Conservation (phyloP, 805 yeast species). For the Saccharomyces jurei region DNA sequence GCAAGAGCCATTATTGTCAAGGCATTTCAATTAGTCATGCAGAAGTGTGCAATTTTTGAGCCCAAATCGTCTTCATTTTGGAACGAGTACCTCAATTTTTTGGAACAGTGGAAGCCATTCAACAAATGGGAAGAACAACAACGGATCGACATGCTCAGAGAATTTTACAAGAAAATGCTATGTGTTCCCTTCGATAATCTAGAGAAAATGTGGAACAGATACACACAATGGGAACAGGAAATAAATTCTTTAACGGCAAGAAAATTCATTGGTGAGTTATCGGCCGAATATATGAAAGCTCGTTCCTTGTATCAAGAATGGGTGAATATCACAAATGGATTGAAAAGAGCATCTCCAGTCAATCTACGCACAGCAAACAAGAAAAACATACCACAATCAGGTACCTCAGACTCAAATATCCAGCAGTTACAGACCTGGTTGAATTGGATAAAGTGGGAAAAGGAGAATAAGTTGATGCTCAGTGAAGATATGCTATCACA, state of each 20-base stretch:
- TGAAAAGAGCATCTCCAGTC: constrained; percentile 35
- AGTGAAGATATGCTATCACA: constrained; percentile 41
- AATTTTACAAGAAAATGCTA: constrained; percentile 59
- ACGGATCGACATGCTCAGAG: constrained; percentile 66
- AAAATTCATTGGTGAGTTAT: constrained; percentile 72
- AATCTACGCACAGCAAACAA: constrained; percentile 20
- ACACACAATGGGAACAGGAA: constrained; percentile 77
- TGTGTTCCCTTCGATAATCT: constrained; percentile 69
- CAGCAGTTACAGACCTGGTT: constrained; percentile 50
- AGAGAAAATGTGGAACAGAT: constrained; percentile 73
- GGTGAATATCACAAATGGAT: constrained; percentile 45
- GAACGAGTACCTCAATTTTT: constrained; percentile 74
- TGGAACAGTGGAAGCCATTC: constrained; percentile 69
- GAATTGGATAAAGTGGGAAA: constrained; percentile 76
- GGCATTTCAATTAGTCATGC: constrained; percentile 78
- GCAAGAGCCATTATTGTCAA: constrained; percentile 66
- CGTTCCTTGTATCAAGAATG: constrained; percentile 70
- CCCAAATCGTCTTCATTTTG: constrained; percentile 63
- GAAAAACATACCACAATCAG: constrained; percentile 23
- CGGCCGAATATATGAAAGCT: constrained; percentile 81
- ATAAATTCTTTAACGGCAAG: constrained; percentile 70
- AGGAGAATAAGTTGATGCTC: constrained; percentile 56
- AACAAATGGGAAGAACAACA: constrained; percentile 81
- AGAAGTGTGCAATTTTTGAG: constrained; percentile 66
- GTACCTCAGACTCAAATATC: constrained; percentile 7